Conservation (phyloP, 139 green algal species). For the Closterium sp. region DNA sequence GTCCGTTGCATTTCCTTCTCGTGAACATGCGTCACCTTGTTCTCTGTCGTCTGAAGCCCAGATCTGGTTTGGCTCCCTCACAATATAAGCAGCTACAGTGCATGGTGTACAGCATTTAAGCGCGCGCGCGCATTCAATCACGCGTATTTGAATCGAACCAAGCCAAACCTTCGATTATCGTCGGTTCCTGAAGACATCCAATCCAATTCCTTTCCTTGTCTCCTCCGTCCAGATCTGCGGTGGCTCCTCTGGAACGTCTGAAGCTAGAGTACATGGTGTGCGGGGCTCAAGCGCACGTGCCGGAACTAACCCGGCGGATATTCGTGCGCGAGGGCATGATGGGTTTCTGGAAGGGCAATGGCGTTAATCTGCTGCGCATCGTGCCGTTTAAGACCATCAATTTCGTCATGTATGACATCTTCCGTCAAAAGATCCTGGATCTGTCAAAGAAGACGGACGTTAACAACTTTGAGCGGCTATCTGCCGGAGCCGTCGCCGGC, state of each 20-base stretch:
- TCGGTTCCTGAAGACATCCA: too few species aligned
- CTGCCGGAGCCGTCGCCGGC: constrained; percentile 51
- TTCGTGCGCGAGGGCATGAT: constrained; percentile 57
- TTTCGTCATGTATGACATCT: constrained; percentile 76
- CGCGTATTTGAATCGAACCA: too few species aligned
- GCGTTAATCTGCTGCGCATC: constrained; percentile 73
- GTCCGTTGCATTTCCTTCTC: too few species aligned
- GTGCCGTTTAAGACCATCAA: constrained; percentile 81
- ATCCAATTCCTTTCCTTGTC: too few species aligned
- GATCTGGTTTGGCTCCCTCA: too few species aligned
- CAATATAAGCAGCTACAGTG: too few species aligned
- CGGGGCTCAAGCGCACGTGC: constrained; percentile 1
- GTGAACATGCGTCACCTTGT: too few species aligned
- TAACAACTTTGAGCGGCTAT: constrained; percentile 23
- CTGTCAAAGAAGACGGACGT: constrained; percentile 2
- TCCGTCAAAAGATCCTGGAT: background rate
- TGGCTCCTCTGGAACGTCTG: constrained; percentile 71
- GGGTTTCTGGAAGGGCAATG: constrained; percentile 74
- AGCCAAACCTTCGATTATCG: too few species aligned
- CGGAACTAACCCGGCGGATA: constrained; percentile 39
- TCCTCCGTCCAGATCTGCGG: constrained; percentile 57
- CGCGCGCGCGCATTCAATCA: too few species aligned
- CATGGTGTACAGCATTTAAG: too few species aligned
- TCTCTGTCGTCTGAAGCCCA: too few species aligned
- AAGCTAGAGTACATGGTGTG: constrained; percentile 72